A percentile compares a stretch with the other conserved stretches of the same genome.
Conservation (phyloP, 345 rosid genomes). For the Garcia nutans region DNA sequence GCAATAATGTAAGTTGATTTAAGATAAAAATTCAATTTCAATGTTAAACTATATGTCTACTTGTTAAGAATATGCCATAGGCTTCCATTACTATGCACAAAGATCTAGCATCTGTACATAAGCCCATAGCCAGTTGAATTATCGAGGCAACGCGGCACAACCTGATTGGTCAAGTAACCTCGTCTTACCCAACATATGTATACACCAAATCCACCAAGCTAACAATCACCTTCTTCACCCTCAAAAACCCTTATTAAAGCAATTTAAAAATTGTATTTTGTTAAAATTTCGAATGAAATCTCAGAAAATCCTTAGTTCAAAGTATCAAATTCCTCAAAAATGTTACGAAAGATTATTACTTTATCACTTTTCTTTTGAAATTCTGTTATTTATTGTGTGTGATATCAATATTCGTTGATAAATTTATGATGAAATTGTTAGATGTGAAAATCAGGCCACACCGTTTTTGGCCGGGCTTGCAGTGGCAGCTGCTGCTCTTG, state of each 20-base stretch:
- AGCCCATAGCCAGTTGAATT: too few relatives aligned
- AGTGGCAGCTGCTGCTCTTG: conserved; percentile 82
- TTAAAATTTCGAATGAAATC: not conserved
- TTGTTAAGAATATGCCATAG: too few relatives aligned
- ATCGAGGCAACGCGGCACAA: not conserved
- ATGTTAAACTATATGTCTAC: too few relatives aligned
- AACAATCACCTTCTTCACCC: not conserved
- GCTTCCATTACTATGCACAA: too few relatives aligned
- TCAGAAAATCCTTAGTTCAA: not conserved
- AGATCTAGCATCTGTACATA: too few relatives aligned
- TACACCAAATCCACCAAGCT: not conserved
- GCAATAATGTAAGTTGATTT: too few relatives aligned
- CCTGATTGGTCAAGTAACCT: not conserved
- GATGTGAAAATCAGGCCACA: conserved; percentile 49
- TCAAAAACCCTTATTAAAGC: not conserved
- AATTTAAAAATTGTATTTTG: not conserved
- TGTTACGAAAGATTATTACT: not conserved
- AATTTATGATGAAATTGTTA: not conserved
- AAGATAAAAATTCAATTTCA: too few relatives aligned
- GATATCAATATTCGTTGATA: too few relatives aligned
- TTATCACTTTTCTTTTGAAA: too few relatives aligned
- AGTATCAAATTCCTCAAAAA: not conserved
- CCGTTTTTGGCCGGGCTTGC: conserved; percentile 81
- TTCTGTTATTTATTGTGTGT: too few relatives aligned
- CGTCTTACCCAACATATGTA: too few relatives aligned